These are phyloP conservation scores for Oryza punctata DNA, from an alignment of 176 grass and related monocot species.

Conservation along the genomic window DNA sequence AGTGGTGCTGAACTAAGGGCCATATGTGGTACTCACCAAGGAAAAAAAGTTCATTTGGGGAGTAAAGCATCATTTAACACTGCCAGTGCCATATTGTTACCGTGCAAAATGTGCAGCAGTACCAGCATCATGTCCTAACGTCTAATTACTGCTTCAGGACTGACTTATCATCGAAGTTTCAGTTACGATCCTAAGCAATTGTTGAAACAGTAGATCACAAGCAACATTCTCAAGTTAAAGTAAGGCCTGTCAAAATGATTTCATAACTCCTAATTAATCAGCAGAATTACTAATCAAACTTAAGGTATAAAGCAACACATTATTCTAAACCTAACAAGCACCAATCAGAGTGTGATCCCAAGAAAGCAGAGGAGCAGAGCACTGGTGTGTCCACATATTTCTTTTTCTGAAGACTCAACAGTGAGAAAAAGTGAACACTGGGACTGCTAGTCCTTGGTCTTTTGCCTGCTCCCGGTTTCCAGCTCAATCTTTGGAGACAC, in stretches of 20 bases:
- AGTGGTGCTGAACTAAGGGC: neutral
- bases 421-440: neutral
- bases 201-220: neutral
- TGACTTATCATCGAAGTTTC: neutral
- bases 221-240: neutral
- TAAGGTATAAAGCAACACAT: conserved; percentile 4
- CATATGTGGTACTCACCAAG: neutral
- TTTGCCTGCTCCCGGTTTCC: conserved; percentile 39
- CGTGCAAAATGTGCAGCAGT: conserved; percentile 33
- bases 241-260: neutral
- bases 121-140: conserved; percentile 30
- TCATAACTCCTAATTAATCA: neutral
- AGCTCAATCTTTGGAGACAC: conserved; percentile 39
- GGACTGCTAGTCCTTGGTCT: conserved; percentile 29
- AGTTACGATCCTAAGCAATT: neutral
- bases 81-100: neutral
- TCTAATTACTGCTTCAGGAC: neutral
- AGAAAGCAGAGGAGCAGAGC: conserved; percentile 36
- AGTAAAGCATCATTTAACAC: neutral
- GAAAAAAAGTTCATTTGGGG: conserved; percentile 1
- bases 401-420: neutral
- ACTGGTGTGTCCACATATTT: neutral
- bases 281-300: neutral
- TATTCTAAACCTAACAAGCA: conserved; percentile 1
- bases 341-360: conserved; percentile 26